Evolutionary conservation across 2,329 filamentous ascomycete genomes (phyloP).

Genomic region (Kalaharituber pfeilii): DNA sequence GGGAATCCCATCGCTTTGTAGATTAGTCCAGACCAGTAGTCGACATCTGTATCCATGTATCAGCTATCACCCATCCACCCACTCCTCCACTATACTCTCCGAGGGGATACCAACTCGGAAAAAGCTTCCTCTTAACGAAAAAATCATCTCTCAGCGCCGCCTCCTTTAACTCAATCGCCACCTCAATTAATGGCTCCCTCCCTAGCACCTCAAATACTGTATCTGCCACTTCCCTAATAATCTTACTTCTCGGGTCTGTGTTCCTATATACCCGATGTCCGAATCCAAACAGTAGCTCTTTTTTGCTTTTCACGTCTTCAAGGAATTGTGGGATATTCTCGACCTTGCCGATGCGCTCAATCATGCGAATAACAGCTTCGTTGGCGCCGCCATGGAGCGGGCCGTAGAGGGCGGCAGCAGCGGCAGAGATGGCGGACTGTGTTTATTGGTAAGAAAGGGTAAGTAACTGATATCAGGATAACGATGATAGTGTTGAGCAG

Average conservation of each 20-base stretch:
- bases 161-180: constrained; percentile 32
- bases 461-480: constrained; percentile 19
- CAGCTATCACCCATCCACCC: too few relatives aligned
- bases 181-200: constrained; percentile 36
- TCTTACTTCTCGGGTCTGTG: constrained; percentile 36
- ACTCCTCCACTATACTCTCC: too few relatives aligned
- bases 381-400: constrained; percentile 44
- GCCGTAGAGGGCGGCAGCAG: constrained; percentile 38
- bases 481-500: not conserved
- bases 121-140: constrained; percentile 36
- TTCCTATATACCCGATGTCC: constrained; percentile 40
- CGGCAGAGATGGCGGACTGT: constrained; percentile 34
- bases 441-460: not conserved
- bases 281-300: constrained; percentile 38
- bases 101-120: too few relatives aligned
- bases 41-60: too few relatives aligned
- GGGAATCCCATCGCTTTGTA: constrained; percentile 39
- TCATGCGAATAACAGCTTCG: constrained; percentile 39
- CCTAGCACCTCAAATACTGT: constrained; percentile 36
- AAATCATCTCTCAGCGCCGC: constrained; percentile 21
- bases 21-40: constrained; percentile 37
- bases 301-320: constrained; percentile 34
- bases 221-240: constrained; percentile 35
- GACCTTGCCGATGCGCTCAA: constrained; percentile 35
- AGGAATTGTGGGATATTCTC: constrained; percentile 37